Percentiles rank a stretch among this genome's conserved stretches.
These are phyloP conservation scores for Berberis vulgaris DNA, from an alignment of 164 flowering plant genomes.

Conservation along the genomic window DNA sequence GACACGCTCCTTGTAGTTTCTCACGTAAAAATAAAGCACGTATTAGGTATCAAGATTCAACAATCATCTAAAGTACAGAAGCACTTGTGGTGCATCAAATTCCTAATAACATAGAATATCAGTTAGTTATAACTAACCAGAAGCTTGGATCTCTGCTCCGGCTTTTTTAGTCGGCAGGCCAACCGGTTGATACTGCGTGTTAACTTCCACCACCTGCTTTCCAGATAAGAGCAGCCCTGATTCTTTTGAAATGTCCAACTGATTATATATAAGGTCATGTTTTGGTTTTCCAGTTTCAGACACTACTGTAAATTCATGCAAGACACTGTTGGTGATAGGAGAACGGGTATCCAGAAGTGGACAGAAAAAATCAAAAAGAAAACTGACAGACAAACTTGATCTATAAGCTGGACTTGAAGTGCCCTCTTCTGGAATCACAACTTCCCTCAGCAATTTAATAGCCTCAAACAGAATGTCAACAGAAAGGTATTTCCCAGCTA, in stretches of 20 bases:
- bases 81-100: too few species aligned
- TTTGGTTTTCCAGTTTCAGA: not conserved
- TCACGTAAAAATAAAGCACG: too few species aligned
- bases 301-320: conserved; percentile 13
- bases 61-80: not conserved
- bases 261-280: conserved; percentile 5
- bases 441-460: conserved; percentile 32
- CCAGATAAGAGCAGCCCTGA: conserved; percentile 43
- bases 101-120: not conserved
- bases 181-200: conserved; percentile 53
- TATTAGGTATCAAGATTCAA: not conserved
- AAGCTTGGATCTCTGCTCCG: conserved; percentile 77
- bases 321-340: conserved; percentile 7
- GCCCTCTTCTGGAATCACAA: conserved; percentile 52
- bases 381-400: conserved; percentile 73
- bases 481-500: conserved; percentile 43
- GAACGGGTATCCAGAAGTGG: conserved; percentile 9
- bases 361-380: conserved; percentile 32
- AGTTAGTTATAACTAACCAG: conserved; percentile 41
- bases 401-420: conserved; percentile 50
- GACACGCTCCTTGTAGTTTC: too few species aligned
- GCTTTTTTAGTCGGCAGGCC: conserved; percentile 60
- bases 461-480: conserved; percentile 43
- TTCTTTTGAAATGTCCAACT: conserved; percentile 4
- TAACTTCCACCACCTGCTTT: conserved; percentile 53